Evolutionary conservation across 768 basidiomycete species (phyloP), one percentile per base, ranked within the genome.

Genomic region (Hericium coralloides): DNA sequence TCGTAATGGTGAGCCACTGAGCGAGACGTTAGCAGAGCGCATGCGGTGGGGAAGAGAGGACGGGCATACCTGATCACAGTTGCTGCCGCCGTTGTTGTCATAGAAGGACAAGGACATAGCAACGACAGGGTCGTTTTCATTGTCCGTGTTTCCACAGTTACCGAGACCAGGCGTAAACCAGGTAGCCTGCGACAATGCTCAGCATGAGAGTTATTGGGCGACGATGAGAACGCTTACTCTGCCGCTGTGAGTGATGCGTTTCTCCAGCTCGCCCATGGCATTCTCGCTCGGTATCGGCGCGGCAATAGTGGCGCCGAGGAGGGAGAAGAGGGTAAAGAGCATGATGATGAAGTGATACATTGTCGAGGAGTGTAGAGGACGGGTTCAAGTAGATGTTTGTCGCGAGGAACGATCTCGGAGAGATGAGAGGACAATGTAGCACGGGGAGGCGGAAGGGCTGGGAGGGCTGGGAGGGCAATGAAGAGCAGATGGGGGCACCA

Each of bases 201-300:
- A 50, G 45, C 18, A 37, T 25, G 55, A 22, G 12, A 49, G 49
- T 50, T 49, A 43, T 39, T 55, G 47, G 59, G 22, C 7, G 37
- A 26, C 14, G 26, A 22, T n/a, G 52, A 20, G 15, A 10, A 39
- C 25, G 73, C 81, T 60, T 67, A 88, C 88, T 60, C 74, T 71
- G 43, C 88, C 88, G 7, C 61, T 65, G 63, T 77, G 83, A 0
- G 79, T 77, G 43, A 71, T 61, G 53, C 87, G 78, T 67, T 77
- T 81, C 58, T 77, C 75, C 38, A 84, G 72, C 25, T 31, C 47
- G 6, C 69, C 63, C 31, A 62, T 55, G 12, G 66, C 66, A 53
- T 68, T 63, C 63, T 70, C 62, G 58, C 67, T 63, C 25, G 77
- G 71, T 9, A 80, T 62, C 25, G 82, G 82, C 8, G 77, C 70